Conservation (phyloP, 2,329 filamentous ascomycete species). For the Ramichloridium luteum region DNA sequence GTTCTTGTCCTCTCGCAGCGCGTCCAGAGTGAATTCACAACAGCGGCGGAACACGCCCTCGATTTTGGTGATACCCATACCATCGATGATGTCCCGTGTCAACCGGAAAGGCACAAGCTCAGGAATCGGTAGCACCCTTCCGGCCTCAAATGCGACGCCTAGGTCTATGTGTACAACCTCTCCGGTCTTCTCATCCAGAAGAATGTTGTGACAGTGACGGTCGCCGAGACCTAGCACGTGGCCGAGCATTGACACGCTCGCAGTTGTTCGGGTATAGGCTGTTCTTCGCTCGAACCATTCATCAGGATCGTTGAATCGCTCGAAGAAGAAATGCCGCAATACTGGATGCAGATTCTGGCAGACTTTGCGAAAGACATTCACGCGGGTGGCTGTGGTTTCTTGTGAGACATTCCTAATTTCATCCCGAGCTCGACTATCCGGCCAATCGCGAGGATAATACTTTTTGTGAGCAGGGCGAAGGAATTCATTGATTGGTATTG, state of each 20-base stretch:
- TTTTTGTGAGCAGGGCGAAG: slow-evolving; percentile 78
- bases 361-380: slow-evolving; percentile 65
- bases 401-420: slow-evolving; percentile 60
- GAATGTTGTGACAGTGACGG: slow-evolving; percentile 90
- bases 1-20: slow-evolving; percentile 86
- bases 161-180: slow-evolving; percentile 96
- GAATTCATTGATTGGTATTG: slow-evolving; percentile 82
- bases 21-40: slow-evolving; percentile 93
- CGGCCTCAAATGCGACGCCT: slow-evolving; percentile 92
- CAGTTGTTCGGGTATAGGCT: slow-evolving; percentile 85
- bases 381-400: slow-evolving; percentile 49
- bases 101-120: slow-evolving; percentile 93
- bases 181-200: slow-evolving; percentile 77
- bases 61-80: slow-evolving; percentile 88
- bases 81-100: slow-evolving; percentile 88
- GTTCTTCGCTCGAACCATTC: slow-evolving; percentile 87
- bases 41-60: slow-evolving; percentile 96
- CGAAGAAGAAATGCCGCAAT: slow-evolving; percentile 94
- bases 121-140: slow-evolving; percentile 84
- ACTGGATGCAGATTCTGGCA: slow-evolving; percentile 79
- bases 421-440: slow-evolving; percentile 61
- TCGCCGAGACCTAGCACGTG: slow-evolving; percentile 83
- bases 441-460: slow-evolving; percentile 77
- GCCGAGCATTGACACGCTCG: slow-evolving; percentile 88
- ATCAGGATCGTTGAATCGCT: slow-evolving; percentile 83